These are phyloP conservation scores for Dinochytrium kinnereticum DNA, from an alignment of 371 early-diverging fungal species.

Conservation along the genomic window DNA sequence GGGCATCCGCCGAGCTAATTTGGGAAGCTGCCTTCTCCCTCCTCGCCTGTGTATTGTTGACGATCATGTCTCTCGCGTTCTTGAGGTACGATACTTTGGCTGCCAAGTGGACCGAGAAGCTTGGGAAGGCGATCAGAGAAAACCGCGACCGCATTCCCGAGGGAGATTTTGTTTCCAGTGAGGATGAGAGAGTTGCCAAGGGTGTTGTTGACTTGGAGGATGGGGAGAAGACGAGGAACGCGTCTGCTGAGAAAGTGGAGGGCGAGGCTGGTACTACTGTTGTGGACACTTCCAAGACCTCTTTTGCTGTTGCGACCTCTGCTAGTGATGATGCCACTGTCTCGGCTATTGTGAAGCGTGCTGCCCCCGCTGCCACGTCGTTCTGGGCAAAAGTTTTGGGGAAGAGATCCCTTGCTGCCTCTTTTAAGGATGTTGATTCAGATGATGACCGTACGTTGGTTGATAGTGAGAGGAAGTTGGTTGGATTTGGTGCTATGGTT, in stretches of 20 bases:
- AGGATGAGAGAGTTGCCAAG: too few species aligned
- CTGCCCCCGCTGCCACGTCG: background rate
- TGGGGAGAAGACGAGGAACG: too few species aligned
- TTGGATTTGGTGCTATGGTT: conserved; percentile 56
- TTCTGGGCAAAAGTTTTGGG: background rate
- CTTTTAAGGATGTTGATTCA: background rate
- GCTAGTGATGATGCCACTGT: background rate
- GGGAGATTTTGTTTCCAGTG: background rate
- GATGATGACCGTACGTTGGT: background rate
- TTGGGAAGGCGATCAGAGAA: conserved; percentile 20
- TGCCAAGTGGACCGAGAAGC: conserved; percentile 35
- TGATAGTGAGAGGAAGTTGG: background rate
- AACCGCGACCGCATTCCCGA: background rate
- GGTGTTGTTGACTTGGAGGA: too few species aligned
- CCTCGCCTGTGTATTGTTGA: conserved; percentile 70
- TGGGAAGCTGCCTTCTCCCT: conserved; percentile 82
- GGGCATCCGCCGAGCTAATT: conserved; percentile 73
- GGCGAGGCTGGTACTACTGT: background rate
- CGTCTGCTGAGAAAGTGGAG: too few species aligned
- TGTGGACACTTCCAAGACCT: background rate
- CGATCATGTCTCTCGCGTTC: conserved; percentile 75
- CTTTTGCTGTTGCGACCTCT: background rate
- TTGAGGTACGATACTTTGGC: conserved; percentile 68
- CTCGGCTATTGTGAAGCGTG: too few species aligned
- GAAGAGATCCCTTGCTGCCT: background rate